A percentile compares a stretch with the other conserved stretches of the same genome.
Conservation (phyloP, 768 basidiomycete genomes). For the Boletellus ananiceps region DNA sequence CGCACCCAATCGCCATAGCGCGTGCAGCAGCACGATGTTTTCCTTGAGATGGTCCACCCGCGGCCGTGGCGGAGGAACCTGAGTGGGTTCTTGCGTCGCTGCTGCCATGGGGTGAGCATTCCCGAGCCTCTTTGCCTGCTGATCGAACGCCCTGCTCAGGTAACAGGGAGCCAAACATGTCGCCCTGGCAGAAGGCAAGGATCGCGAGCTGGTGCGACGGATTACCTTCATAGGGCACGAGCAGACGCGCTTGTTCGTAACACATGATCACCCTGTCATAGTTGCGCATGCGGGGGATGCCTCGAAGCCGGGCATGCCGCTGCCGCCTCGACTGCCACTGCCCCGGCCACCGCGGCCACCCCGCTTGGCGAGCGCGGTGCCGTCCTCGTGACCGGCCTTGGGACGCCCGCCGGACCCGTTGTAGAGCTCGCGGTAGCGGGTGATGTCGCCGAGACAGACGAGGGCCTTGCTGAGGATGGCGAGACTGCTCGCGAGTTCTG, state of each 20-base stretch:
- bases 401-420: slow-evolving; percentile 65
- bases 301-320: slow-evolving; percentile 38
- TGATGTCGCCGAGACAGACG: slow-evolving; percentile 90
- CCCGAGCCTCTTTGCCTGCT: slow-evolving; percentile 45
- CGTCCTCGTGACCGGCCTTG: slow-evolving; percentile 65
- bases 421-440: slow-evolving; percentile 89
- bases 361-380: slow-evolving; percentile 31
- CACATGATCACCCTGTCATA: slow-evolving; percentile 72
- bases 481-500: slow-evolving; percentile 52
- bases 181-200: slow-evolving; percentile 76
- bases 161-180: slow-evolving; percentile 73
- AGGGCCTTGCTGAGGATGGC: slow-evolving; percentile 81
- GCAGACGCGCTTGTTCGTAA: slow-evolving; percentile 79
- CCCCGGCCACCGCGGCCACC: slow-evolving; percentile 47
- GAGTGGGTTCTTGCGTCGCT: slow-evolving; percentile 27
- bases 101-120: slow-evolving; percentile 27
- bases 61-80: slow-evolving; percentile 41
- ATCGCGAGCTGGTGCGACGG: slow-evolving; percentile 96
- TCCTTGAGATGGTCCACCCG: slow-evolving; percentile 67
- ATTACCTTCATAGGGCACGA: slow-evolving; percentile 88
- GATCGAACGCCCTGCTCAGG: slow-evolving; percentile 61
- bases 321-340: too few relatives aligned
- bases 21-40: slow-evolving; percentile 72
- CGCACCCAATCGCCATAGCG: slow-evolving; percentile 53
- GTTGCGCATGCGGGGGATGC: slow-evolving; percentile 54